These are phyloP conservation scores for Blastomyces parvus DNA, from an alignment of 2,329 filamentous ascomycete species.

Conservation along the genomic window DNA sequence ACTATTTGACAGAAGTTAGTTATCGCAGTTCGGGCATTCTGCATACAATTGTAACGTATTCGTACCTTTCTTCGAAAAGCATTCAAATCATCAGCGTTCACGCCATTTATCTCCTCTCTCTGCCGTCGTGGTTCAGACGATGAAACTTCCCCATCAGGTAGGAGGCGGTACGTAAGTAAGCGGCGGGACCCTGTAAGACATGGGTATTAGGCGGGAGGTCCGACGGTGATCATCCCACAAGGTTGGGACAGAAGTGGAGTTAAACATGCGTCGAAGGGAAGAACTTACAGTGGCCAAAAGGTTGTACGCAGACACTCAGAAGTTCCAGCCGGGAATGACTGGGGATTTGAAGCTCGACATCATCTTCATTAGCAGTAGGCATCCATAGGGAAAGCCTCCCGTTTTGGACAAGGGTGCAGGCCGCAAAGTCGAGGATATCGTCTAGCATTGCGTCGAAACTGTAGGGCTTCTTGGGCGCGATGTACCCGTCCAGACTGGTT, in stretches of 20 bases:
- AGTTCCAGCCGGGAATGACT: constrained; percentile 65
- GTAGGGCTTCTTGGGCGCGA: constrained; percentile 85
- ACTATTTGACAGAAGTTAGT: constrained; percentile 1
- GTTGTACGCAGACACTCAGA: constrained; percentile 68
- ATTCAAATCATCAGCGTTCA: constrained; percentile 57
- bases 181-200: constrained; percentile 63
- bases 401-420: constrained; percentile 62
- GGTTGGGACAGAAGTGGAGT: not conserved
- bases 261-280: not conserved
- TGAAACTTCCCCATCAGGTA: constrained; percentile 47
- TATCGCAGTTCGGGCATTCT: not conserved
- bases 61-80: constrained; percentile 50
- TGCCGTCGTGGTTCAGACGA: constrained; percentile 27
- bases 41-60: not conserved
- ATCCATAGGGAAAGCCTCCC: constrained; percentile 93
- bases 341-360: constrained; percentile 67
- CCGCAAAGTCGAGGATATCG: constrained; percentile 77
- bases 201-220: not conserved
- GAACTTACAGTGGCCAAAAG: constrained; percentile 72
- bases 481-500: constrained; percentile 53
- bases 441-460: constrained; percentile 83
- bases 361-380: constrained; percentile 75
- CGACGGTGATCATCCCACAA: not conserved
- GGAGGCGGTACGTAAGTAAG: constrained; percentile 73
- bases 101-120: constrained; percentile 30